Evolutionary conservation across 2,329 filamentous ascomycete genomes (phyloP).

Genomic region (Stagonosporopsis tanaceti): DNA sequence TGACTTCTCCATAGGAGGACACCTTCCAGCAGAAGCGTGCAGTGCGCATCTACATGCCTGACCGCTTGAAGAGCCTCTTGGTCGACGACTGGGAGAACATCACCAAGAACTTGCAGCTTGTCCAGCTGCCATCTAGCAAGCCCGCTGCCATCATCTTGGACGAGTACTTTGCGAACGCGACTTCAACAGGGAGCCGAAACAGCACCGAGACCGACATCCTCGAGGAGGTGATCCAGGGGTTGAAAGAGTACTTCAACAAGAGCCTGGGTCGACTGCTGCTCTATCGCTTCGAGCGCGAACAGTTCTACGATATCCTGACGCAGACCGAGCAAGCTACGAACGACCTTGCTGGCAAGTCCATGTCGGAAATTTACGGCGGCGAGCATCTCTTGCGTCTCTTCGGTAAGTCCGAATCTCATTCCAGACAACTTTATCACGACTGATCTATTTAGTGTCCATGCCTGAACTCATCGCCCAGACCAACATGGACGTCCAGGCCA

Average conservation of each 20-base stretch:
- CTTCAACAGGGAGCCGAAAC: slow-evolving; percentile 66
- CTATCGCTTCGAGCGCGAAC: slow-evolving; percentile 91
- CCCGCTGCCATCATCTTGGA: slow-evolving; percentile 81
- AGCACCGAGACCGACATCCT: slow-evolving; percentile 83
- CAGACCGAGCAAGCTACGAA: slow-evolving; percentile 69
- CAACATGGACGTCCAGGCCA: slow-evolving; percentile 94
- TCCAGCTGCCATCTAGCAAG: slow-evolving; percentile 79
- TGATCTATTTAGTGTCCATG: slow-evolving; percentile 71
- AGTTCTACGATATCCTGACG: slow-evolving; percentile 81
- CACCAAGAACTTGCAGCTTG: slow-evolving; percentile 91
- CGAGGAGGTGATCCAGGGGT: slow-evolving; percentile 84
- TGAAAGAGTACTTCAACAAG: slow-evolving; percentile 95
- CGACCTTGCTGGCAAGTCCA: slow-evolving; percentile 72
- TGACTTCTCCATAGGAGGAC: slow-evolving; percentile 74
- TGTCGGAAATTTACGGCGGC: slow-evolving; percentile 86
- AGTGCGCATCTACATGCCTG: slow-evolving; percentile 85
- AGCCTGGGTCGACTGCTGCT: slow-evolving; percentile 86
- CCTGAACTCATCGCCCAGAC: slow-evolving; percentile 96
- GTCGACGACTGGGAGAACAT: slow-evolving; percentile 99
- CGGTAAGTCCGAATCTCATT: slow-evolving; percentile 64
- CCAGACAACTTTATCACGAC: neutral
- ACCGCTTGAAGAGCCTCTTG: slow-evolving; percentile 87
- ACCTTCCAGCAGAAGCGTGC: slow-evolving; percentile 83
- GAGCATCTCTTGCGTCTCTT: slow-evolving; percentile 91
- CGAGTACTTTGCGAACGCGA: slow-evolving; percentile 78